Percentiles rank a stretch among this genome's conserved stretches.
Evolutionary conservation across 1,284 basidiomycete species (phyloP).

Genomic region (Ustilago cynodontis): DNA sequence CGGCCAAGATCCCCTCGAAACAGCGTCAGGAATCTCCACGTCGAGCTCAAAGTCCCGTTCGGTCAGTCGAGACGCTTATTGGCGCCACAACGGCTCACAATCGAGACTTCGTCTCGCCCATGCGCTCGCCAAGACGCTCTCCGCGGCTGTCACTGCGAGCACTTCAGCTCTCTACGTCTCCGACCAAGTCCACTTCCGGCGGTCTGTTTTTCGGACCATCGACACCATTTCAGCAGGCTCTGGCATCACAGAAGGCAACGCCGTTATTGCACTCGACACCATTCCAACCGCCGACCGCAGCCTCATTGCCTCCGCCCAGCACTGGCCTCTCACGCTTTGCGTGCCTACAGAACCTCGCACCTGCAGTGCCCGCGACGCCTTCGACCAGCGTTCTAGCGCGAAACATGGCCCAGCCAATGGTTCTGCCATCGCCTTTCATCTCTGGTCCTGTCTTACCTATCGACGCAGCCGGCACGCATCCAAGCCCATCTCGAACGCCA

Average conservation of each 20-base stretch:
- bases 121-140: conserved; percentile 35
- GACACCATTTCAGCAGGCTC: conserved; percentile 24
- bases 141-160: conserved; percentile 38
- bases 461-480: neutral
- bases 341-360: conserved; percentile 34
- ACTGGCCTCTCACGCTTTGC: conserved; percentile 43
- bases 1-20: conserved; percentile 26
- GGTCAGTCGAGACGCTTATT: conserved; percentile 44
- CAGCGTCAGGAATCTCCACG: conserved; percentile 13
- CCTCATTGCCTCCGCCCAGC: conserved; percentile 26
- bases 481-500: conserved; percentile 17
- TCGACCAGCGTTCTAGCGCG: conserved; percentile 21
- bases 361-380: conserved; percentile 21
- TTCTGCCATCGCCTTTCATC: conserved; percentile 37
- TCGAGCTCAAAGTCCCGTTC: conserved; percentile 31
- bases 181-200: conserved; percentile 13
- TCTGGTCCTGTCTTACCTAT: neutral
- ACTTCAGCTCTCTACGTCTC: conserved; percentile 33
- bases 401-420: conserved; percentile 14
- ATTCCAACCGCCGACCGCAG: conserved; percentile 11
- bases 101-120: conserved; percentile 26
- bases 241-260: conserved; percentile 2
- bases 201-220: conserved; percentile 20
- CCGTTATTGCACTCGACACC: conserved; percentile 25
- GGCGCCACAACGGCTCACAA: conserved; percentile 34